Base-by-base conservation (phyloP, 148 eudicot genomes). In the Rheum nobile region DNA sequence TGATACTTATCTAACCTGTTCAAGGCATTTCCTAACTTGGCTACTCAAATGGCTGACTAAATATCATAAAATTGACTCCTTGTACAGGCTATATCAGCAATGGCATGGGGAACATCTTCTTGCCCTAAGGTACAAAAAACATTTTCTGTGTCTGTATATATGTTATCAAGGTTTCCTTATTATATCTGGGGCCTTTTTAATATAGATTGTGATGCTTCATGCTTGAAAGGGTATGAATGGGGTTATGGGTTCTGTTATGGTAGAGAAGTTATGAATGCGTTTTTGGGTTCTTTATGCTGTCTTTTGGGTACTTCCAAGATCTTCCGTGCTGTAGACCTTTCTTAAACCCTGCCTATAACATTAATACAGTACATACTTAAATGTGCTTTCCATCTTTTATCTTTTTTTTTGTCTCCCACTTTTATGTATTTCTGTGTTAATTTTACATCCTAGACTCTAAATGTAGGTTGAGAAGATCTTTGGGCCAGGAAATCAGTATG, bases 91-190 rank as follows among this genome's bases (percentile, higher is more conserved):
- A 92, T 96, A 76, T 79, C 97, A 85, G 99, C 99, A 79, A 92
- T 96, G 99, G 99, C 99, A 42, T 96, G 99, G 99, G 99, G 99
- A 54, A 96, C 99, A n/a, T 72, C 87, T 21, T 92, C 97, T 61
- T 96, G 99, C 79, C 99, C 99, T 35, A 96, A 96, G 99, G 99
- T 96, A 85, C 39, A 47, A 31, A 68, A 44, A 42, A 28, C 16
- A 10, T 32, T 6, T 32, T 7, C 11, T 65, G 2, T 34, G 22
- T 61, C 35, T 61, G 37, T 29, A 61, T 61, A 13, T 65, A 16
- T 5, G 1, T 16, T 31, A 65, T 65, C 39, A 32, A 31, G 69
- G 21, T 17, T 32, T 65, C 41, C 32, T 57, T 65, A 65, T 38
- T 17, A 32, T 65, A 31, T 65, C 21, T 65, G 14, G 21, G 38